A percentile compares a stretch with the other conserved stretches of the same genome.
Evolutionary conservation across 805 yeast genomes (phyloP).

Genomic region (Sugiyamaella mastotermitis): DNA sequence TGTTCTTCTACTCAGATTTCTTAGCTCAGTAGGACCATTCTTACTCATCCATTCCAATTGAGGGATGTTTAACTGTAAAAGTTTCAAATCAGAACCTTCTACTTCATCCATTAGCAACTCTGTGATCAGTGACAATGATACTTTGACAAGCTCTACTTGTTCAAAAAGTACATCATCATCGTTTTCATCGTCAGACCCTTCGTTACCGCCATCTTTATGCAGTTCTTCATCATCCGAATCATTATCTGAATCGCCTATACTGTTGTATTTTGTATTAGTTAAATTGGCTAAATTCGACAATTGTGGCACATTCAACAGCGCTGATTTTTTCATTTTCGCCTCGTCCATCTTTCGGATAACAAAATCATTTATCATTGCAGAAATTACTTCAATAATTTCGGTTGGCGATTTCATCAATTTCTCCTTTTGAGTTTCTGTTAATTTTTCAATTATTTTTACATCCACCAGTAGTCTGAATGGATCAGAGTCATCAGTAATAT

Average conservation of each 20-base stretch:
- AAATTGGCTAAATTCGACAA: neutral
- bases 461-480: slow-evolving; percentile 55
- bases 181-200: slow-evolving; percentile 23
- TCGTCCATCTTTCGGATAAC: slow-evolving; percentile 25
- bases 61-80: slow-evolving; percentile 14
- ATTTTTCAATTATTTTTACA: slow-evolving; percentile 56
- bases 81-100: slow-evolving; percentile 11
- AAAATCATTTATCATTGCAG: slow-evolving; percentile 34
- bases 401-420: slow-evolving; percentile 49
- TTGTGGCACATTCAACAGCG: too few species aligned
- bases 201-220: slow-evolving; percentile 14
- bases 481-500: slow-evolving; percentile 36
- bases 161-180: slow-evolving; percentile 25
- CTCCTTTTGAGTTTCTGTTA: slow-evolving; percentile 54
- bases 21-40: slow-evolving; percentile 13
- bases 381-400: slow-evolving; percentile 48
- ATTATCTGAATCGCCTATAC: neutral
- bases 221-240: slow-evolving; percentile 35
- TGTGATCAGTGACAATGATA: slow-evolving; percentile 29
- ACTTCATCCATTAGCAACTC: slow-evolving; percentile 27
- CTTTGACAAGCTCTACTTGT: slow-evolving; percentile 26
- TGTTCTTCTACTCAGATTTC: slow-evolving; percentile 19
- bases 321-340: neutral
- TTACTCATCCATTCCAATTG: slow-evolving; percentile 15
- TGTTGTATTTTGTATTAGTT: slow-evolving; percentile 10